Percentiles rank a stretch among this genome's conserved stretches.
Conservation (phyloP, 495 filamentous ascomycete species). For the Trichoderma orchidacearum region DNA sequence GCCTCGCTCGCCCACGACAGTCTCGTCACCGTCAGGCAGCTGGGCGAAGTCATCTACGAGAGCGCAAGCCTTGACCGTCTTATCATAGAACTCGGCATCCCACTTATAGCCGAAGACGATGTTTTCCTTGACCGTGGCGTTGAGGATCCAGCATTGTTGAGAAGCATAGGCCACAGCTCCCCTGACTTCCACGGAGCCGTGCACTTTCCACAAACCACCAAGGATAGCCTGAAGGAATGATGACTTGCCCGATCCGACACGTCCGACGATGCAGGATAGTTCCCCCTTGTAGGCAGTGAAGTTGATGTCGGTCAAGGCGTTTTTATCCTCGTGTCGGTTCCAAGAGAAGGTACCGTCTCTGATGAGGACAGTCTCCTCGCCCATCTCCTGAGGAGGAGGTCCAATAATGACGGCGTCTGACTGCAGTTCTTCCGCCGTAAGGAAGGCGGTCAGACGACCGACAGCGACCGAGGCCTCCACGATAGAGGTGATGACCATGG, state of each 20-base stretch:
- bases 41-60: slow-evolving; percentile 81
- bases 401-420: slow-evolving; percentile 60
- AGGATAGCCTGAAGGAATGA: slow-evolving; percentile 77
- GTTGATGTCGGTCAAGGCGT: slow-evolving; percentile 52
- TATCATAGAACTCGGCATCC: slow-evolving; percentile 90
- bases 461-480: slow-evolving; percentile 95
- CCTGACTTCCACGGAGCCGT: slow-evolving; percentile 71
- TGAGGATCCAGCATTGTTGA: slow-evolving; percentile 94
- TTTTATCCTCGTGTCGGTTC: slow-evolving; percentile 60
- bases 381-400: slow-evolving; percentile 51
- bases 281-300: slow-evolving; percentile 83
- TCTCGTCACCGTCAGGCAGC: slow-evolving; percentile 91
- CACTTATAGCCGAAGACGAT: slow-evolving; percentile 94
- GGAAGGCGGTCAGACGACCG: slow-evolving; percentile 69
- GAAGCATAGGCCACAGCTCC: slow-evolving; percentile 82
- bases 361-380: slow-evolving; percentile 75
- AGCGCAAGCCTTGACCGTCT: slow-evolving; percentile 87
- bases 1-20: slow-evolving; percentile 90
- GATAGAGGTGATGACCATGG: slow-evolving; percentile 94
- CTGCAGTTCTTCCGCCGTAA: slow-evolving; percentile 84
- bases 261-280: slow-evolving; percentile 84
- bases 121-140: slow-evolving; percentile 90
- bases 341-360: slow-evolving; percentile 86
- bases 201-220: slow-evolving; percentile 81
- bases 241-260: slow-evolving; percentile 90